A percentile compares a stretch with the other conserved stretches of the same genome.
Conservation (phyloP, 108 stramenopile genomes). For the Cylindrotheca closterium region DNA sequence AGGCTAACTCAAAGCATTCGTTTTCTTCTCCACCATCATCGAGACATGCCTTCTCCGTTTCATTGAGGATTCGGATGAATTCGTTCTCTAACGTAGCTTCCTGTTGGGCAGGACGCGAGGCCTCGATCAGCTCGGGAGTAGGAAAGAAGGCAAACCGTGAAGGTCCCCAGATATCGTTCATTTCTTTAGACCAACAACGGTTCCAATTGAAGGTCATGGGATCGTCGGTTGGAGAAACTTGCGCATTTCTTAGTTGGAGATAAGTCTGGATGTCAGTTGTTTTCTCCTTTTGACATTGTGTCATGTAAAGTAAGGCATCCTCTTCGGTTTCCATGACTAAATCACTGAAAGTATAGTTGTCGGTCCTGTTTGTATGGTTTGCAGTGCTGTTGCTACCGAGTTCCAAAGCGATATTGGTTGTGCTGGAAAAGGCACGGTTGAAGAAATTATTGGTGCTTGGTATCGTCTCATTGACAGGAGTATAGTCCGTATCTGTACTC, state of each 20-base stretch:
- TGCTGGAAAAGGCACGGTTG: not conserved
- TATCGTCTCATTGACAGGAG: not conserved
- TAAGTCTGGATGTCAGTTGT: not conserved
- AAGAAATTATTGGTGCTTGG: not conserved
- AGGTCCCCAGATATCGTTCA: not conserved
- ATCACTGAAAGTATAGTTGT: not conserved
- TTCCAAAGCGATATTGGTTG: not conserved
- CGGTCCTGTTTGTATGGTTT: not conserved
- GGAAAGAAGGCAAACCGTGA: conserved; percentile 7
- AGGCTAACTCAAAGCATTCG: conserved; percentile 5
- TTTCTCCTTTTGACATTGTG: not conserved
- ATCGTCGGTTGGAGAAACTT: no score
- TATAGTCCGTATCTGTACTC: not conserved
- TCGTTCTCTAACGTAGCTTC: not conserved
- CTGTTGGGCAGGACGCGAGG: not conserved
- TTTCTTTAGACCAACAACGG: conserved; percentile 23
- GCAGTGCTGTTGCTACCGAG: no score
- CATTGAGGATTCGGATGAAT: not conserved
- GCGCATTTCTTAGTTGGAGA: no score
- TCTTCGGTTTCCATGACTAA: not conserved
- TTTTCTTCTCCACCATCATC: not conserved
- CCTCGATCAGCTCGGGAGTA: conserved; percentile 2
- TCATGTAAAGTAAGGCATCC: not conserved
- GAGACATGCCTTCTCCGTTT: no score
- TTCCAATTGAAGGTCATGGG: conserved; percentile 50